Evolutionary conservation across 345 rosid genomes (phyloP).

Genomic region (Acer yangbiense): DNA sequence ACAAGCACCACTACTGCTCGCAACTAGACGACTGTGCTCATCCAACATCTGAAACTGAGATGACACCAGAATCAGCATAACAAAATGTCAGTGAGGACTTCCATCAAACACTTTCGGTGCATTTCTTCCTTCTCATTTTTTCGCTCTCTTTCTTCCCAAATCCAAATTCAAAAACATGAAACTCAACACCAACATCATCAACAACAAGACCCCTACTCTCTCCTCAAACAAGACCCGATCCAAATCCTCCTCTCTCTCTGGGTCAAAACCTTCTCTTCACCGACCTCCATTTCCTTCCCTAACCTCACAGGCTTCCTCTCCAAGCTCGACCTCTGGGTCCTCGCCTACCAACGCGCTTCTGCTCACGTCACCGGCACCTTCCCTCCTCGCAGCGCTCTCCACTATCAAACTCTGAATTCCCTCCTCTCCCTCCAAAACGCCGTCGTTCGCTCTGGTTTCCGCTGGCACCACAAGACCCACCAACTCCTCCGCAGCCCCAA

Average conservation of each 20-base stretch:
- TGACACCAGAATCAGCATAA: neutral
- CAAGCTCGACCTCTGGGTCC: conserved; percentile 88
- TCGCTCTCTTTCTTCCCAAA: conserved; percentile 36
- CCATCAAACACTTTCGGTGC: conserved; percentile 65
- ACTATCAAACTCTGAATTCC: conserved; percentile 58
- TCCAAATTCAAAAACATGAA: conserved; percentile 16
- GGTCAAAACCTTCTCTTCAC: conserved; percentile 91
- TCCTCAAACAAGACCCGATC: conserved; percentile 81
- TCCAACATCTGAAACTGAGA: neutral
- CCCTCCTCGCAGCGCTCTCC: conserved; percentile 89
- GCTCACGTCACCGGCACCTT: conserved; percentile 81
- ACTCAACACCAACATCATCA: conserved; percentile 2
- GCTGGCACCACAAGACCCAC: conserved; percentile 71
- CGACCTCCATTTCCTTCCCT: conserved; percentile 47
- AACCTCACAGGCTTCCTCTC: conserved; percentile 88
- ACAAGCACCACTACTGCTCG: neutral
- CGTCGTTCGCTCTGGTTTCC: conserved; percentile 58
- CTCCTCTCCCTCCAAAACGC: conserved; percentile 72
- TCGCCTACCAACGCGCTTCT: conserved; percentile 85
- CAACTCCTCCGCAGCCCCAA: conserved; percentile 71
- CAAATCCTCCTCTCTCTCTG: conserved; percentile 79
- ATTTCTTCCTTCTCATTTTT: neutral
- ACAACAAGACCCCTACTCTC: conserved; percentile 51
- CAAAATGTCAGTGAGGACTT: conserved; percentile 49
- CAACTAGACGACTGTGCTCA: neutral